These are phyloP conservation scores for Iris pallida DNA, from an alignment of 116 monocot genomes.

Conservation along the genomic window DNA sequence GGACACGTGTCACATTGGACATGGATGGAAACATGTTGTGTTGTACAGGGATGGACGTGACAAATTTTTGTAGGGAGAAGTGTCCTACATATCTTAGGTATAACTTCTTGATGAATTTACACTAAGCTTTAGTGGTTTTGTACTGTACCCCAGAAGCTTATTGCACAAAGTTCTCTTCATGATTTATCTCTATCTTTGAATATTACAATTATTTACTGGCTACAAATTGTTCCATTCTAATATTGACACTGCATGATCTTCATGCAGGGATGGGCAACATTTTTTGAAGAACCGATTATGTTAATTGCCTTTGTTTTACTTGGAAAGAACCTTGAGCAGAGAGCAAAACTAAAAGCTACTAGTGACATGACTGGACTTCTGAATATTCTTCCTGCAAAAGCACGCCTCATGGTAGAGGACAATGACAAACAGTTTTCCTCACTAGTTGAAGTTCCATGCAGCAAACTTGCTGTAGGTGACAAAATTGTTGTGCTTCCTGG, in stretches of 20 bases:
- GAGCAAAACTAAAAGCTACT: constrained; percentile 96
- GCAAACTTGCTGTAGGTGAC: constrained; percentile 77
- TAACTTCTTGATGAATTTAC: no score
- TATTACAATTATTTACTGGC: no score
- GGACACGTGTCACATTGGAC: no score
- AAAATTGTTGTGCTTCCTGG: constrained; percentile 84
- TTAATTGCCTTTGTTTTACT: constrained; percentile 92
- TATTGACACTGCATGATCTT: constrained; percentile 1
- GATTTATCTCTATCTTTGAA: no score
- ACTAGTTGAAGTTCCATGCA: constrained; percentile 79
- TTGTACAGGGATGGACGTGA: no score
- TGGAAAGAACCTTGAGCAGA: constrained; percentile 95
- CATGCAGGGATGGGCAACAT: constrained; percentile 92
- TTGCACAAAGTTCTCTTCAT: no score
- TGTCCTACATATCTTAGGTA: no score
- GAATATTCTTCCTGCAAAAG: constrained; percentile 89
- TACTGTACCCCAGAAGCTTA: no score
- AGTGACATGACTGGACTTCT: constrained; percentile 99
- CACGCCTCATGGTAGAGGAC: constrained; percentile 63
- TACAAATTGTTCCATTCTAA: no score
- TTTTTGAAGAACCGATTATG: constrained; percentile 99
- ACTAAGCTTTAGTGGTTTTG: no score
- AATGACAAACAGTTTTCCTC: constrained; percentile 41
- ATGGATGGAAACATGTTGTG: no score
- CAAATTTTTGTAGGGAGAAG: no score